A percentile compares a stretch with the other conserved stretches of the same genome.
Conservation (phyloP, 306 rosid genomes). For the Argentina anserina region DNA sequence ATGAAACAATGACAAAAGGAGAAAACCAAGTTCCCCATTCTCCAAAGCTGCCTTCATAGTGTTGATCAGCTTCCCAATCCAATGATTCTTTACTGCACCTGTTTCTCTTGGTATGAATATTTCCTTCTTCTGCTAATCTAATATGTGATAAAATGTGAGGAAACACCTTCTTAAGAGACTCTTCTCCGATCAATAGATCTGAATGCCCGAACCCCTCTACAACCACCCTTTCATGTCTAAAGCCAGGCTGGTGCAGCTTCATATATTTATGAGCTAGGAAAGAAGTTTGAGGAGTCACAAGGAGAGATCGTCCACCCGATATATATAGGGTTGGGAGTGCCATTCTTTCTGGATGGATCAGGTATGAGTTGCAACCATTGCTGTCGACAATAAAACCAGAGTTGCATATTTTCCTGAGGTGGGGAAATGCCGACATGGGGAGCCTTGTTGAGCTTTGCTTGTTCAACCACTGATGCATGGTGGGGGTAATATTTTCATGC, state of each 20-base stretch:
- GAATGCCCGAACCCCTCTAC: constrained; percentile 39
- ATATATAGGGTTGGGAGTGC: constrained; percentile 28
- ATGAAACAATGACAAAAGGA: constrained; percentile 15
- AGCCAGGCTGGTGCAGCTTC: constrained; percentile 36
- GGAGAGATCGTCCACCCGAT: constrained; percentile 26
- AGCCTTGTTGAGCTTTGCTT: constrained; percentile 24
- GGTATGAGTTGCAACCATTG: constrained; percentile 23
- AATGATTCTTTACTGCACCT: constrained; percentile 18
- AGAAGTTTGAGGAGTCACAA: constrained; percentile 28
- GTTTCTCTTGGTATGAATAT: constrained; percentile 1
- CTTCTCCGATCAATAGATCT: constrained; percentile 35
- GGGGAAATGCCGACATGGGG: constrained; percentile 36
- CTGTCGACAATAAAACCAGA: constrained; percentile 25
- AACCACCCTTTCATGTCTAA: constrained; percentile 29
- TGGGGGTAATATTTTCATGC: constrained; percentile 27
- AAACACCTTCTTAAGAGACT: constrained; percentile 27
- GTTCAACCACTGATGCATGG: constrained; percentile 30
- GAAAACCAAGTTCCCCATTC: constrained; percentile 26
- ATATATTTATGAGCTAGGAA: constrained; percentile 36
- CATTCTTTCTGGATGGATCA: constrained; percentile 36
- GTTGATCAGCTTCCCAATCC: constrained; percentile 30
- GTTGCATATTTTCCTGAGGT: constrained; percentile 31
- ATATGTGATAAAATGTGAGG: constrained; percentile 29
- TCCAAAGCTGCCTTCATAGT: constrained; percentile 14
- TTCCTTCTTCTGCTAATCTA: constrained; percentile 8